phyloP scores from a whole-genome alignment of 2,329 filamentous ascomycete genomes.

The Aureobasidium sp. region DNA sequence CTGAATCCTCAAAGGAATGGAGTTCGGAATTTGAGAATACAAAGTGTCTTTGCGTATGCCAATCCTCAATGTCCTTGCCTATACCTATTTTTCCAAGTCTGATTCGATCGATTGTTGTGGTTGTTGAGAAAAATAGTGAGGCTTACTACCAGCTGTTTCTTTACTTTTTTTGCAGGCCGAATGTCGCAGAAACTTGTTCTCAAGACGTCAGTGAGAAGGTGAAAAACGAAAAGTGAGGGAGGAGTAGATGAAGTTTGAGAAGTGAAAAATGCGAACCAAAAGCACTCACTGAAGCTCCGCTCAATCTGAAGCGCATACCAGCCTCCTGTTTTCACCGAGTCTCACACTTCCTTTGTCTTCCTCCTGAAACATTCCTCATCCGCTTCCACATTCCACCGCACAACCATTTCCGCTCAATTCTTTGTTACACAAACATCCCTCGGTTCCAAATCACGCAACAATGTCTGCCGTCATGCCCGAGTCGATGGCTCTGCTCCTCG shows the following conservation, averaged over 20 bases:
- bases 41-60: neutral
- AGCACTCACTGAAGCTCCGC: neutral
- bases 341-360: neutral
- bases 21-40: neutral
- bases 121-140: no score
- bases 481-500: slow-evolving; percentile 9
- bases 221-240: neutral
- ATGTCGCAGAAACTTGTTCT: neutral
- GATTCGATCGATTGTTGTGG: no score
- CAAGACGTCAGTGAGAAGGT: neutral
- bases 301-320: neutral
- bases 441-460: neutral
- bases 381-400: slow-evolving; percentile 4
- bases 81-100: neutral
- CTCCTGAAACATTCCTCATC: slow-evolving; percentile 10
- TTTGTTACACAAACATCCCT: slow-evolving; percentile 20
- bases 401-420: slow-evolving; percentile 22
- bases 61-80: neutral
- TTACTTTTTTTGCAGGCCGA: no score
- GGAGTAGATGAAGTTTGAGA: neutral
- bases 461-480: neutral
- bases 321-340: neutral
- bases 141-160: no score
- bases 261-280: neutral
- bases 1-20: neutral